Evolutionary conservation across 768 basidiomycete species (phyloP).

Genomic region (Calocybe indica): DNA sequence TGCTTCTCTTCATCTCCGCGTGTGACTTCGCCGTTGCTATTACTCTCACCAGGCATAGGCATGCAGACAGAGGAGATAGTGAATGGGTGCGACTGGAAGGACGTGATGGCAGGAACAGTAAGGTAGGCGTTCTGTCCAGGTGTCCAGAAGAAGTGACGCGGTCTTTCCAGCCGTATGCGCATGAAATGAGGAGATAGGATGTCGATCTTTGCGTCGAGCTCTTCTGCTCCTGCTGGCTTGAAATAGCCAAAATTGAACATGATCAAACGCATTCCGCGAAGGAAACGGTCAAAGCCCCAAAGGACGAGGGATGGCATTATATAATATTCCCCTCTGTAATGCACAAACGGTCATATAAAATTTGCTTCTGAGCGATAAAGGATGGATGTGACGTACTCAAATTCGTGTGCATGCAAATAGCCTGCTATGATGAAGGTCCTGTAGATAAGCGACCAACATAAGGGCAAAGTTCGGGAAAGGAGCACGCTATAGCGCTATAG

Average conservation of each 20-base stretch:
- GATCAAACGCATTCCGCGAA: constrained; percentile 41
- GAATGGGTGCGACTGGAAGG: constrained; percentile 53
- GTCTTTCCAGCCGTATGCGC: constrained; percentile 38
- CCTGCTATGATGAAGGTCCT: constrained; percentile 33
- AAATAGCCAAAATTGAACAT: constrained; percentile 38
- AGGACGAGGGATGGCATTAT: constrained; percentile 47
- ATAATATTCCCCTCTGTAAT: constrained; percentile 21
- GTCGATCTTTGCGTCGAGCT: constrained; percentile 33
- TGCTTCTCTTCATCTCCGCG: too few species aligned
- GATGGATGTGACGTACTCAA: too few species aligned
- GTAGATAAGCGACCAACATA: not conserved
- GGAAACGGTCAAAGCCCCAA: constrained; percentile 49
- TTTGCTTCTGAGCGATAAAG: not conserved
- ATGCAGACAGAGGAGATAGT: constrained; percentile 29
- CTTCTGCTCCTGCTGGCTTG: constrained; percentile 15
- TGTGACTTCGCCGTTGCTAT: too few species aligned
- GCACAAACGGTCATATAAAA: not conserved
- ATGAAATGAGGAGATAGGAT: constrained; percentile 40
- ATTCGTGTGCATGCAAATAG: constrained; percentile 31
- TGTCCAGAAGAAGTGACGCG: constrained; percentile 34
- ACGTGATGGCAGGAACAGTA: constrained; percentile 39
- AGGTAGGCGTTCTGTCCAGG: constrained; percentile 54
- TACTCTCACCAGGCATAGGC: too few species aligned
- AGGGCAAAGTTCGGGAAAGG: not conserved
- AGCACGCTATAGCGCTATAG: constrained; percentile 21